These are phyloP conservation scores for Linanthus parryae DNA, from an alignment of 148 eudicot species.

Conservation along the genomic window DNA sequence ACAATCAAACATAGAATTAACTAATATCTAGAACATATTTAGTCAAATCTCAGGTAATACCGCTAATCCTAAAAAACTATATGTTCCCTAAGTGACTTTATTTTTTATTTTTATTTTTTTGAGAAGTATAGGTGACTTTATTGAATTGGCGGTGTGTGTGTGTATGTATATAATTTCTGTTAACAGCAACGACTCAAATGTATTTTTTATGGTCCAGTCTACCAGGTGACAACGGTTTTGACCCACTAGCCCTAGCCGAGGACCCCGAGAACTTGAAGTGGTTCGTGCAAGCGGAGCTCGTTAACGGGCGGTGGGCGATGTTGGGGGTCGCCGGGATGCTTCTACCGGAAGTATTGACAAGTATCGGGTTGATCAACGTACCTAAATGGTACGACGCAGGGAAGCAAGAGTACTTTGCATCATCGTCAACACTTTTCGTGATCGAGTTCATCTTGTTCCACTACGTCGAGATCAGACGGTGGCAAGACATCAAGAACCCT, in stretches of 20 bases:
- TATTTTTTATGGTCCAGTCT: constrained; percentile 33
- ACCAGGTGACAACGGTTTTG: constrained; percentile 98
- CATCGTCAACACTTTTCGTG: constrained; percentile 89
- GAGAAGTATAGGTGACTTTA: neutral
- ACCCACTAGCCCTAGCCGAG: constrained; percentile 91
- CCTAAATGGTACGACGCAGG: constrained; percentile 96
- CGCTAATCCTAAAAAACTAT: no score
- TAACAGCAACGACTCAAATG: neutral
- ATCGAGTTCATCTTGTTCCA: constrained; percentile 96
- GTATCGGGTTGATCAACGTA: constrained; percentile 62
- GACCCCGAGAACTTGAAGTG: constrained; percentile 93
- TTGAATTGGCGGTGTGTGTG: neutral
- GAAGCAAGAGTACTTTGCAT: constrained; percentile 83
- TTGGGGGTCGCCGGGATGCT: constrained; percentile 92
- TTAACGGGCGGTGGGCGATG: constrained; percentile 97
- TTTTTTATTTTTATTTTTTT: neutral
- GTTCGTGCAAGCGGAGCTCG: constrained; percentile 95
- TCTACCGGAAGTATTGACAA: constrained; percentile 82
- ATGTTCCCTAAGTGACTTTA: no score
- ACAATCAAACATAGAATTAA: neutral
- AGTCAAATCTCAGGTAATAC: neutral
- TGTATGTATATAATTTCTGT: neutral
- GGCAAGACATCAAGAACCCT: constrained; percentile 99
- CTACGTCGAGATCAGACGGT: constrained; percentile 94
- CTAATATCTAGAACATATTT: neutral